Base-by-base conservation (phyloP, 495 filamentous ascomycete species). In the Hypoxylon lienhwacheense region DNA sequence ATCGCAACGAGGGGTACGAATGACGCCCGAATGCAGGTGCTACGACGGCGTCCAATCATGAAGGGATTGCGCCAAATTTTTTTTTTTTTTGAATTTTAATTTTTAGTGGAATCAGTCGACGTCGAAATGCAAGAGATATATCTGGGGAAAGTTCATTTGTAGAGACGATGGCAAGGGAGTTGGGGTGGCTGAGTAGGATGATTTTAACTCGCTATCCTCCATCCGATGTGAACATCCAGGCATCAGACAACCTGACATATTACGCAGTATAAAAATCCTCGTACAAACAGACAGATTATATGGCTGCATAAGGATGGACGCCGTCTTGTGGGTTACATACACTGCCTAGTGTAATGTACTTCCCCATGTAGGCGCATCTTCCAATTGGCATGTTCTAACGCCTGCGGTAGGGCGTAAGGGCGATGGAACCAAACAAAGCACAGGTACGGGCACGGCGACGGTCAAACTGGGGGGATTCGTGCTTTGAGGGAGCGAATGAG, bases 401-500 rank as follows among this genome's bases (percentile, higher is more conserved):
- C 34, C 19, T 33, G 20, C 34, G 20, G 41, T 47, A 52, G 34
- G 47, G 47, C 39, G 52, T 31, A 43, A 55, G 47, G 52, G 50
- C 50, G 31, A 49, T 32, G 43, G 52, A 52, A 48, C 58, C 58
- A 47, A 47, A 55, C 41, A 41, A 42, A 52, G 48, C 15, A 42
- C 22, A 47, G 26, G 19, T 14, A 35, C 31, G 52, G 57, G 31
- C 47, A 14, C 17, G 57, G 21, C 55, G 50, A 21, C 8, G 40
- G 29, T 47, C 41, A 24, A 34, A 46, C 52, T 48, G 60, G 60
- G 46, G n/a, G 48, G 53, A 42, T 25, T 47, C 32, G 10, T 12
- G 33, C 40, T 46, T 53, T 47, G 43, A 46, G 52, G 56, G 54
- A 42, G 43, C 47, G 40, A 59, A 61, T 65, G 22, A 49, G 53